Evolutionary conservation across 2,329 filamentous ascomycete genomes (phyloP).

Genomic region (Emydomyces testavorans): DNA sequence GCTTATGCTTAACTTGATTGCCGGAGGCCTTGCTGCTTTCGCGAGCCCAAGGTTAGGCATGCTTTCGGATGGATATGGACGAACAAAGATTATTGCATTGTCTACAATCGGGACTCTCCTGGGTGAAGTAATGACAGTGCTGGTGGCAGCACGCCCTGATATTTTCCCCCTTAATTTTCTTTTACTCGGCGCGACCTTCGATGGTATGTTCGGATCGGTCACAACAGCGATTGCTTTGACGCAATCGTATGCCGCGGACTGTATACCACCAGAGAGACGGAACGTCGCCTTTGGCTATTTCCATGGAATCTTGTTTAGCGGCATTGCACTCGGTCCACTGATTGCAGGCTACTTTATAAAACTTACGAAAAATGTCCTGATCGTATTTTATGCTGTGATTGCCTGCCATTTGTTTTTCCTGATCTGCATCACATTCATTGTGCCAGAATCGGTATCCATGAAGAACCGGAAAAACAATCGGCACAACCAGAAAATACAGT

Average conservation of each 20-base stretch:
- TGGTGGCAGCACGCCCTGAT: constrained; percentile 65
- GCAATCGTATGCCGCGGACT: constrained; percentile 83
- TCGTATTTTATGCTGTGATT: constrained; percentile 74
- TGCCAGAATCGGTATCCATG: constrained; percentile 76
- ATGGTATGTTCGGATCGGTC: constrained; percentile 81
- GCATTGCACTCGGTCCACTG: constrained; percentile 78
- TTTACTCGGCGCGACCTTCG: constrained; percentile 61
- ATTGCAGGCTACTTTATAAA: constrained; percentile 70
- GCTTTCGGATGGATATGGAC: constrained; percentile 75
- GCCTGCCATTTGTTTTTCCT: constrained; percentile 64
- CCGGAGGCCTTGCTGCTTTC: constrained; percentile 67
- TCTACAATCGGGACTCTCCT: constrained; percentile 63
- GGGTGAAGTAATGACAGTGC: constrained; percentile 63
- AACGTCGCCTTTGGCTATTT: constrained; percentile 81
- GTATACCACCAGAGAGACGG: constrained; percentile 65
- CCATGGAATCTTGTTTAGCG: constrained; percentile 76
- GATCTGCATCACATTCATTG: constrained; percentile 54
- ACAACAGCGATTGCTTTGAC: constrained; percentile 67
- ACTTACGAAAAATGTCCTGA: constrained; percentile 59
- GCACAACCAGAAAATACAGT: constrained; percentile 49
- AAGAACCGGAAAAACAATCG: constrained; percentile 58
- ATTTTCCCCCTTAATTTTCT: constrained; percentile 65
- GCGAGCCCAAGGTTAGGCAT: constrained; percentile 72
- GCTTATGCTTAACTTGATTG: constrained; percentile 60
- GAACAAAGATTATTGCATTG: constrained; percentile 61